These are phyloP conservation scores for Tylopilus sp. DNA, from an alignment of 1,284 basidiomycete species.

Conservation along the genomic window DNA sequence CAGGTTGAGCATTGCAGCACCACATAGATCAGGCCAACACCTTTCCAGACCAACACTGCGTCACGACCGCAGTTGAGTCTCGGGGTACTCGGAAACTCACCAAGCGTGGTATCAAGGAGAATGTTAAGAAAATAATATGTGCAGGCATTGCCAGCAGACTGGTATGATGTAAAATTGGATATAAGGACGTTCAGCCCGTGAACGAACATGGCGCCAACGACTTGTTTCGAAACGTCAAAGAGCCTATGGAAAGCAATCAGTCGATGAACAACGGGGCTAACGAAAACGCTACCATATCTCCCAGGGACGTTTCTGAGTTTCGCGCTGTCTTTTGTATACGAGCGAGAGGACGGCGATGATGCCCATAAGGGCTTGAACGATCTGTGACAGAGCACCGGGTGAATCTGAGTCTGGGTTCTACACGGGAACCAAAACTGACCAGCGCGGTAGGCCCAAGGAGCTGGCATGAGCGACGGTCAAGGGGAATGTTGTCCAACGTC, in stretches of 20 bases:
- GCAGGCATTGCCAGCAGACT: conserved; percentile 77
- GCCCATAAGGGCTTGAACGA: conserved; percentile 84
- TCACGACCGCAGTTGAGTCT: conserved; percentile 8
- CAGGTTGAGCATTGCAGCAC: conserved; percentile 69
- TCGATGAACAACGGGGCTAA: background rate
- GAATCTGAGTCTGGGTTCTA: conserved; percentile 6
- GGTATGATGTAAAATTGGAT: conserved; percentile 65
- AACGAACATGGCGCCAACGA: conserved; percentile 88
- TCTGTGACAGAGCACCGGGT: conserved; percentile 35
- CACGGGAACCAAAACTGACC: conserved; percentile 38
- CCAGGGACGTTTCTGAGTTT: conserved; percentile 85
- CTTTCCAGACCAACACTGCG: conserved; percentile 36
- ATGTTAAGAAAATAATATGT: conserved; percentile 94
- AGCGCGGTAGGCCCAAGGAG: conserved; percentile 66
- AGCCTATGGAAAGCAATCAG: conserved; percentile 46
- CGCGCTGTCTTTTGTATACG: conserved; percentile 85
- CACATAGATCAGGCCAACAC: conserved; percentile 82
- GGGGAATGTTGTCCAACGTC: conserved; percentile 37
- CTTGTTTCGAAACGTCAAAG: conserved; percentile 89
- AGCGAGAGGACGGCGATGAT: conserved; percentile 82
- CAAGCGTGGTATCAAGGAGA: conserved; percentile 90
- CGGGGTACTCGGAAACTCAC: conserved; percentile 40
- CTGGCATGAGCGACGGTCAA: conserved; percentile 60
- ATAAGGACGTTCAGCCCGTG: conserved; percentile 86
- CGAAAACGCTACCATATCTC: conserved; percentile 71